These are phyloP conservation scores for Phytophthora cryptogea DNA, from an alignment of 352 stramenopile species.

Conservation along the genomic window DNA sequence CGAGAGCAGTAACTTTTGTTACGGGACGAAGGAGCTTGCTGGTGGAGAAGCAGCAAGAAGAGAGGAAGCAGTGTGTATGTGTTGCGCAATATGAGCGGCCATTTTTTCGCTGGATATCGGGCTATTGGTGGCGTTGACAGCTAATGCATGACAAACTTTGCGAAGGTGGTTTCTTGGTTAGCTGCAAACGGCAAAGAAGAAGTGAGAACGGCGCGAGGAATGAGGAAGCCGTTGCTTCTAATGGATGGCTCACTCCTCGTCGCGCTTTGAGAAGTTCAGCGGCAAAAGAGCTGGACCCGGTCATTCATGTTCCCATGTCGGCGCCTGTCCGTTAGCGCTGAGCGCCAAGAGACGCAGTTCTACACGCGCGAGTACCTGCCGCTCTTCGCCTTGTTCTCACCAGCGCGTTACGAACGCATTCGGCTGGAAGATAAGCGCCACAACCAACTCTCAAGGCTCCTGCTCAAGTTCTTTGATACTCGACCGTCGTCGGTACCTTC, in stretches of 20 bases:
- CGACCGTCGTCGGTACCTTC: background rate
- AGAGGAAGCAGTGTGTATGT: constrained; percentile 7
- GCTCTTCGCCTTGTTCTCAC: background rate
- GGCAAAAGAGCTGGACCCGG: constrained; percentile 8
- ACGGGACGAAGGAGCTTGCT: constrained; percentile 4
- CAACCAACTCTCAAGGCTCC: constrained; percentile 5
- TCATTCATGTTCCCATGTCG: constrained; percentile 14
- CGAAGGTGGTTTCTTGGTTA: too few species aligned
- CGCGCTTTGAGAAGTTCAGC: background rate
- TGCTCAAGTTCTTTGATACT: background rate
- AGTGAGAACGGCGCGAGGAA: too few species aligned
- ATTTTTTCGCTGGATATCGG: background rate
- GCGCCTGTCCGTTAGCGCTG: constrained; percentile 13
- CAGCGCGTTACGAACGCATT: constrained; percentile 12
- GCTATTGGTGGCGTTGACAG: background rate
- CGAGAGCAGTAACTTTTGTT: constrained; percentile 31
- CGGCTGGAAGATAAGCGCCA: constrained; percentile 5
- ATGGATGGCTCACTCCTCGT: constrained; percentile 6
- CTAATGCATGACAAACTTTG: background rate
- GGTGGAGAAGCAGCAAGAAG: constrained; percentile 7
- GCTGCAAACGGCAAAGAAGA: constrained; percentile 2
- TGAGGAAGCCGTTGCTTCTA: constrained; percentile 10
- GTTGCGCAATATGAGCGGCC: constrained; percentile 29
- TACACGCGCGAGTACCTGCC: background rate
- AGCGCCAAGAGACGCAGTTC: constrained; percentile 15